Evolutionary conservation across 805 yeast genomes (phyloP).

Genomic region (Tetrapisispora arboricola): DNA sequence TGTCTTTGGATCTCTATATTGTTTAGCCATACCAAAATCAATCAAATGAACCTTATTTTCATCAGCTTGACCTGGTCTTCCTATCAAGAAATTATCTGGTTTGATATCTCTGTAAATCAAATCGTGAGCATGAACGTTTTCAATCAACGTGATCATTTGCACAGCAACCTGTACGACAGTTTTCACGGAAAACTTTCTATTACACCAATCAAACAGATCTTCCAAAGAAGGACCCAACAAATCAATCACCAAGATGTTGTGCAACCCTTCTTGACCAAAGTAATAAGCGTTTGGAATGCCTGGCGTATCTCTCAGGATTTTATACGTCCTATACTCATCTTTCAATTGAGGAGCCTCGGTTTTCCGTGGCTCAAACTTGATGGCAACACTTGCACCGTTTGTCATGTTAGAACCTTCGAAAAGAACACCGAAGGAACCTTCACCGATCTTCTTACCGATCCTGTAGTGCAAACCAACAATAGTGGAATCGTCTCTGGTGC

Average conservation of each 20-base stretch:
- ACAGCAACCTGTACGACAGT: constrained; percentile 90
- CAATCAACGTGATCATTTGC: constrained; percentile 85
- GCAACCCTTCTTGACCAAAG: constrained; percentile 97
- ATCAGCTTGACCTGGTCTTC: constrained; percentile 74
- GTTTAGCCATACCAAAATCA: constrained; percentile 98
- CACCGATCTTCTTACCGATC: constrained; percentile 96
- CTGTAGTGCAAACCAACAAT: constrained; percentile 90
- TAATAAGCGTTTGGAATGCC: constrained; percentile 97
- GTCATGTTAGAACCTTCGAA: constrained; percentile 92
- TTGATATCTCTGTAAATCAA: constrained; percentile 93
- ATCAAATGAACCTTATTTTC: constrained; percentile 82
- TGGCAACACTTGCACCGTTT: constrained; percentile 89
- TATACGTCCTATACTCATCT: constrained; percentile 94
- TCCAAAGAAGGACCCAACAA: constrained; percentile 91
- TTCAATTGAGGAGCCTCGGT: constrained; percentile 95
- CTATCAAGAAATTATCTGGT: constrained; percentile 93
- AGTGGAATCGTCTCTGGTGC: constrained; percentile 5
- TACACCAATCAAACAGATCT: constrained; percentile 97
- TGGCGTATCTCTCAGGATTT: constrained; percentile 64
- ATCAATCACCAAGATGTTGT: constrained; percentile 89
- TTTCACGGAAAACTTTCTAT: constrained; percentile 74
- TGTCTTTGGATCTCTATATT: constrained; percentile 92
- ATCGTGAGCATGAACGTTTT: constrained; percentile 79
- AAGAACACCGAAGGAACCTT: constrained; percentile 95
- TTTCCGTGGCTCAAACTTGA: constrained; percentile 93